Evolutionary conservation across 2,329 filamentous ascomycete genomes (phyloP), one percentile per base, ranked within the genome.

Genomic region (Cordyceps fumosorosea): DNA sequence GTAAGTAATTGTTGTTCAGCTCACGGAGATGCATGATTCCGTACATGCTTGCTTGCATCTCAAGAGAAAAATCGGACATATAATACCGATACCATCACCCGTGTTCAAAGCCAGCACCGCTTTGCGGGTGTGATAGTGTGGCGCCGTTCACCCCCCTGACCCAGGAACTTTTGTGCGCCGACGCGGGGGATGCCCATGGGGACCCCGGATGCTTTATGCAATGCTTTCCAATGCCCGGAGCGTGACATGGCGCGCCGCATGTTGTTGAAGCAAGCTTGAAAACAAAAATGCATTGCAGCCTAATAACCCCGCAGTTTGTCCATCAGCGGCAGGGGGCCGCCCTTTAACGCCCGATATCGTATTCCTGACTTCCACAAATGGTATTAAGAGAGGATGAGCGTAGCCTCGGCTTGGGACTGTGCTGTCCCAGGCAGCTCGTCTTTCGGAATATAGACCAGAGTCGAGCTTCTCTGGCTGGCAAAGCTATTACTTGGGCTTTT

Each of bases 261-360:
- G 14, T 16, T 12, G 20, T 45, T 26, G 40, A 54, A 55, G 59
- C 37, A 48, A 60, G 57, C 37, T 60, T 50, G 44, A 56, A 56
- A 50, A 55, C 42, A 55, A 55, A 22, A 62, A 40, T 56, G 60
- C 53, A 62, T 62, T 54, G 53, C 60, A 56, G 60, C 53, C 60
- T 45, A 56, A 62, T 22, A 56, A 56, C 60, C 52, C 44, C 60
- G 29, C 53, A 53, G 12, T 20, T 22, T 11, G 37, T 34, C 12
- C 37, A 24, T 12, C 37, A 22, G 50, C 40, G 53, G 26, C 12
- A 37, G 7, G 26, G 8, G 11, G 26, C 10, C n/a, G 16, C 47
- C n/a, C 34, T 14, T 14, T 14, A 37, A 37, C 34, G 11, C 8
- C 34, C 11, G 12, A 12, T 37, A 14, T 37, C 34, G 34, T 14